Conservation (phyloP, 768 basidiomycete species). For the Fistulinella prunicolor region DNA sequence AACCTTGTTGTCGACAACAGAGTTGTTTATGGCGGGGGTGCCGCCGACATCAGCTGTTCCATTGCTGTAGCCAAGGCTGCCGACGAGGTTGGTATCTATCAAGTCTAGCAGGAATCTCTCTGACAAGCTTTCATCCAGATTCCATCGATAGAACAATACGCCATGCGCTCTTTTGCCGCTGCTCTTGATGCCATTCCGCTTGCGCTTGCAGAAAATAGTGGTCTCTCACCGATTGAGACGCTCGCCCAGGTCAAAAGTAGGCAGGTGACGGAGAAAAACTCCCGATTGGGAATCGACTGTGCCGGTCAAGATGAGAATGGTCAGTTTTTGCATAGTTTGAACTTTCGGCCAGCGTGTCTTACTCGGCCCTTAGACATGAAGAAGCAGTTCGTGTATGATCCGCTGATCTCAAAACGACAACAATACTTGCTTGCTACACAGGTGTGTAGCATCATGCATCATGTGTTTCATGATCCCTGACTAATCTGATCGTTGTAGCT, state of each 20-base stretch:
- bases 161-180: constrained; percentile 98
- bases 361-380: constrained; percentile 76
- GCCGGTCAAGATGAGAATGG: constrained; percentile 83
- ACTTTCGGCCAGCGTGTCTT: neutral
- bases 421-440: constrained; percentile 97
- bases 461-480: neutral
- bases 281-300: constrained; percentile 92
- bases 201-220: constrained; percentile 97
- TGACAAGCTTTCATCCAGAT: constrained; percentile 49
- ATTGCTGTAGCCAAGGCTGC: constrained; percentile 93
- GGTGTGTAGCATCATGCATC: constrained; percentile 45
- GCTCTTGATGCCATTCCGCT: constrained; percentile 95
- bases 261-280: constrained; percentile 83
- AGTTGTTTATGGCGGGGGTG: constrained; percentile 97
- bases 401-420: constrained; percentile 94
- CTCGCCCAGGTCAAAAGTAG: constrained; percentile 93
- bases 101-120: neutral
- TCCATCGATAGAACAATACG: constrained; percentile 97
- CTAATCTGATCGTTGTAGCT: constrained; percentile 43
- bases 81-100: constrained; percentile 63
- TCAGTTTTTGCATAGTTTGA: constrained; percentile 32
- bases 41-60: constrained; percentile 94
- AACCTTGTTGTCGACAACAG: constrained; percentile 94
- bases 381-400: constrained; percentile 95
- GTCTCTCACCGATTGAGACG: constrained; percentile 93